Conservation (phyloP, 2,329 filamentous ascomycete species). For the Ophiognomonia clavigignenti-juglandacearum region DNA sequence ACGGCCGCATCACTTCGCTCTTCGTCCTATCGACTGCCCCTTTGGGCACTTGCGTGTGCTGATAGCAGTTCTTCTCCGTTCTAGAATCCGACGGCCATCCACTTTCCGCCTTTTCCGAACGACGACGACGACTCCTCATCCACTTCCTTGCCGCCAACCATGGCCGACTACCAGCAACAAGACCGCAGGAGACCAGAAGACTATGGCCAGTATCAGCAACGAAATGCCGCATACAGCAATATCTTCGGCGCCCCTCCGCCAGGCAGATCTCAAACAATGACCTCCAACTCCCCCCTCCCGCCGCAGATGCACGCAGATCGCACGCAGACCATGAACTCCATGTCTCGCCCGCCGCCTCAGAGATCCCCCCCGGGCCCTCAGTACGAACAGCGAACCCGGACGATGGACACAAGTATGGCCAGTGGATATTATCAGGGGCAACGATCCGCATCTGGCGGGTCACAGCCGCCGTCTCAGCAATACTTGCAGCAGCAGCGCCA, state of each 20-base stretch:
- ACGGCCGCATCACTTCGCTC: conserved; percentile 7
- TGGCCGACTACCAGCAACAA: conserved; percentile 56
- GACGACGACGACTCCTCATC: conserved; percentile 3
- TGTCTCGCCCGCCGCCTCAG: conserved; percentile 62
- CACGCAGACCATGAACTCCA: conserved; percentile 74
- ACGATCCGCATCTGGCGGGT: conserved; percentile 46
- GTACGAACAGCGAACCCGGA: conserved; percentile 36
- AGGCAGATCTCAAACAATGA: conserved; percentile 94
- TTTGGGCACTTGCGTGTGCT: conserved; percentile 16
- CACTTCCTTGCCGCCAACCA: conserved; percentile 32
- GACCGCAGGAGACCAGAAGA: conserved; percentile 40
- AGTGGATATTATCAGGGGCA: conserved; percentile 51
- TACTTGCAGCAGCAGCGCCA: conserved; percentile 44
- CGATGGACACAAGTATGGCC: conserved; percentile 39
- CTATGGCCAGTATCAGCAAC: conserved; percentile 29
- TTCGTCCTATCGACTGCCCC: conserved; percentile 7
- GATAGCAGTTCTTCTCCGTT: conserved; percentile 15
- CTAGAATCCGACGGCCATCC: conserved; percentile 11
- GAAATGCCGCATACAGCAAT: conserved; percentile 92
- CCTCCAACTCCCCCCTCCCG: conserved; percentile 56
- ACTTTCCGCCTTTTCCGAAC: too few species aligned
- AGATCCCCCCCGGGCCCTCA: conserved; percentile 38
- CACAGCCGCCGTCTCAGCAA: conserved; percentile 40
- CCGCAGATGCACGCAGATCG: conserved; percentile 56
- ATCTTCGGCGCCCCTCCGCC: conserved; percentile 87